phyloP scores from a whole-genome alignment of 331 rosid genomes.

The Acacia concinna region DNA sequence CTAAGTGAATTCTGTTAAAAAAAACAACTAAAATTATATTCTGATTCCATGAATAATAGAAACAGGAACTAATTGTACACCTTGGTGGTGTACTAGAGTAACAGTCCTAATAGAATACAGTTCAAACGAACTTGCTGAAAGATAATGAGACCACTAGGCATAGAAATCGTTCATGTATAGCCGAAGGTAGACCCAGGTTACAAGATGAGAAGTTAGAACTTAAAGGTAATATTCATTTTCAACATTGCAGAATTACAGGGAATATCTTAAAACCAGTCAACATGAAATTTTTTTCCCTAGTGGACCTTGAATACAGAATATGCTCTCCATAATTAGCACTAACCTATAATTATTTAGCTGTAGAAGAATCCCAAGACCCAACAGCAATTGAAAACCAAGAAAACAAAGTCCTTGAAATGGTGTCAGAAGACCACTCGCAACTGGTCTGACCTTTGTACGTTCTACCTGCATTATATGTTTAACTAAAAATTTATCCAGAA shows the following conservation, averaged over 20 bases:
- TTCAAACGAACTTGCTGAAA: neutral
- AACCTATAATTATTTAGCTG: conserved; percentile 85
- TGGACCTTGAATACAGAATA: neutral
- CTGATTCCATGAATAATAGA: conserved; percentile 8
- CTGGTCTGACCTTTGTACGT: conserved; percentile 82
- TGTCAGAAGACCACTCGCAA: conserved; percentile 87
- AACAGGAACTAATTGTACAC: neutral
- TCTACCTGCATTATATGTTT: conserved; percentile 67
- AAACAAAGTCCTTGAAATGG: conserved; percentile 84
- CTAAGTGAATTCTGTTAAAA: conserved; percentile 15
- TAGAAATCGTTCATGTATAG: neutral
- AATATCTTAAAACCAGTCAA: neutral
- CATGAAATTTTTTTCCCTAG: neutral
- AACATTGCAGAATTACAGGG: neutral
- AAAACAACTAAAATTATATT: neutral
- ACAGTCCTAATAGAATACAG: neutral
- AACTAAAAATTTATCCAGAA: conserved; percentile 10
- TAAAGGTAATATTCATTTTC: neutral
- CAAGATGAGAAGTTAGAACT: neutral
- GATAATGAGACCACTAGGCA: neutral
- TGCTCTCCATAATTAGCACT: conserved; percentile 29
- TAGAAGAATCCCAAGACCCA: conserved; percentile 85
- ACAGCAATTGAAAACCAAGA: conserved; percentile 82
- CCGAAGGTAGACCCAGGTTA: neutral
- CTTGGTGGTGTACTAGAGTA: conserved; percentile 3